Base-by-base conservation (phyloP, 2,329 filamentous ascomycete species). In the Botrytis hyacinthi region DNA sequence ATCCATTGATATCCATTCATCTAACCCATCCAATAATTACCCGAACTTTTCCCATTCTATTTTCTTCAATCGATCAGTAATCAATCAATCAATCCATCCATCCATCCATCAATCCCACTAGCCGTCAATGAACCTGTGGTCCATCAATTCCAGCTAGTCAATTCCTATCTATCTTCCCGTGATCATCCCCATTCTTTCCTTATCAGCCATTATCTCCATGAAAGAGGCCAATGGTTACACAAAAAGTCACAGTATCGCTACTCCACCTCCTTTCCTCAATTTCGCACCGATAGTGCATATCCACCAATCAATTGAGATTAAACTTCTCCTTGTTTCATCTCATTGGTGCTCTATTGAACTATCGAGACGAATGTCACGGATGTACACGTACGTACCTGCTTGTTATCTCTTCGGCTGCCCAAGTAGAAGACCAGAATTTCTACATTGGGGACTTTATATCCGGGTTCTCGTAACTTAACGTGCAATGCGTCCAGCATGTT, bases 161-260 rank as follows among this genome's bases (percentile, higher is more conserved):
- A n/a, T n/a, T 51, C 26, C 48, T n/a, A 51, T 51, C 48, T 16
- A 4, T 61, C 35, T 35, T 40, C 35, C 59, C 59, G 59, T 61
- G 59, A 61, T 40, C 59, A 37, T 37, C 59, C 20, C 59, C 59
- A 61, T 61, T 61, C 35, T 61, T 61, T 35, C 59, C 59, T 61
- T 61, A 61, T 61, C 59, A 37, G 12, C 35, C 26, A 16, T 12
- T 7, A 40, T 61, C 59, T 37, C 22, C 48, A 3, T 51, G 48
- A 6, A 12, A 26, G n/a, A n/a, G 40, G 59, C 35, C 59, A 40
- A 40, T n/a, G 35, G 59, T n/a, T 37, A 61, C 59, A 61, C 59
- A 40, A n/a, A 40, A 20, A 37, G 35, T n/a, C 59, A 40, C 35
- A 51, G 22, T n/a, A n/a, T 51, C 26, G 48, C 48, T 51, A 26